Evolutionary conservation across 2,329 filamentous ascomycete genomes (phyloP).

Genomic region (Alternaria conjuncta): DNA sequence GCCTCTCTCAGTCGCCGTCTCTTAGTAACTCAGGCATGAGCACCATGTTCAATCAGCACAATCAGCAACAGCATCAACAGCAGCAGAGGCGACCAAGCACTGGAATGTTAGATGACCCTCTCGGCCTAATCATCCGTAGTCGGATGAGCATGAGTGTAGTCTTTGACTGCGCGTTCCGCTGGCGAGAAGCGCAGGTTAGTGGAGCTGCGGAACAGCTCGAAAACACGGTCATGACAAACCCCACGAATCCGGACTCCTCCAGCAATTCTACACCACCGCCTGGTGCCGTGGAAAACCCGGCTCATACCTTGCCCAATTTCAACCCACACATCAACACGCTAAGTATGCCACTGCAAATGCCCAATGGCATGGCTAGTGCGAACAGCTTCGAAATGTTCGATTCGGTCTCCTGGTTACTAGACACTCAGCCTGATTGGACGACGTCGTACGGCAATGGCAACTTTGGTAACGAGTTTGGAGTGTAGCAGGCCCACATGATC

Average conservation of each 20-base stretch:
- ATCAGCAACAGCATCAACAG: slow-evolving; percentile 30
- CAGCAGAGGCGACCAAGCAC: slow-evolving; percentile 33
- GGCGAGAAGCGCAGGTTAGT: slow-evolving; percentile 70
- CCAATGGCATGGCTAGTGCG: slow-evolving; percentile 56
- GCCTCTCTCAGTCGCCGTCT: slow-evolving; percentile 47
- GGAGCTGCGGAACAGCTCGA: slow-evolving; percentile 56
- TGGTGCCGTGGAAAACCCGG: slow-evolving; percentile 40
- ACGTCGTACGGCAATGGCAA: slow-evolving; percentile 28
- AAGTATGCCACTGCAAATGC: slow-evolving; percentile 65
- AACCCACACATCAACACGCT: slow-evolving; percentile 47
- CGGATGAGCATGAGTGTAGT: slow-evolving; percentile 85
- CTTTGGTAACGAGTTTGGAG: slow-evolving; percentile 42
- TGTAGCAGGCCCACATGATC: slow-evolving; percentile 15
- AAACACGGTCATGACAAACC: slow-evolving; percentile 80
- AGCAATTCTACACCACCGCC: slow-evolving; percentile 67
- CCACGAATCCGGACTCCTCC: slow-evolving; percentile 80
- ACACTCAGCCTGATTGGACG: slow-evolving; percentile 64
- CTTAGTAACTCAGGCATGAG: slow-evolving; percentile 40
- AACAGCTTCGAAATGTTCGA: slow-evolving; percentile 76
- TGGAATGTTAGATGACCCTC: slow-evolving; percentile 66
- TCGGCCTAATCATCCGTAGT: slow-evolving; percentile 82
- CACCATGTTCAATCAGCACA: slow-evolving; percentile 42
- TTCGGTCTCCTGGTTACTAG: slow-evolving; percentile 91
- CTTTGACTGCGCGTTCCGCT: slow-evolving; percentile 85
- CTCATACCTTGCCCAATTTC: slow-evolving; percentile 44